Base-by-base conservation (phyloP, 306 rosid genomes). In the Quercus agrifolia region DNA sequence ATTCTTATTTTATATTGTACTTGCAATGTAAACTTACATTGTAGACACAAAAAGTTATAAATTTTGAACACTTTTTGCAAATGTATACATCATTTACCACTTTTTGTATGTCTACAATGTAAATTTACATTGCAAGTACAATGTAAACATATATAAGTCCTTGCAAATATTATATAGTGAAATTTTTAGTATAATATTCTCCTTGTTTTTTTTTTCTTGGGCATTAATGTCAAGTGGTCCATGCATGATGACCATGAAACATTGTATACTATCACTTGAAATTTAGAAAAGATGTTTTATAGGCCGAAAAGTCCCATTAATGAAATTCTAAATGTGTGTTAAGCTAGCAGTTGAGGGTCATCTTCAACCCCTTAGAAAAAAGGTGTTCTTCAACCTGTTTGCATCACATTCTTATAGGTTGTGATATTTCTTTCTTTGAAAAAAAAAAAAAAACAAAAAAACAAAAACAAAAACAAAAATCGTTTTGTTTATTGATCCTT, bases 301-400 rank as follows among this genome's bases (percentile, higher is more conserved):
- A 31, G 70, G 82, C 71, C 78, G 74, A 66, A 84, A 82, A 80
- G 79, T 56, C 55, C 27, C 35, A 72, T 77, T 8, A 58, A 55
- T 52, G 77, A 54, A 74, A 27, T 73, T 54, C 82, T 13, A 20
- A 12, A 52, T 73, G 49, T 46, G 78, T 56, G 57, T 69, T 25
- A 61, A 74, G 41, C 63, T 71, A 83, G 80, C 79, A 67, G 83
- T 80, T 75, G 82, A 83, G 74, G 70, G 84, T 87, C 87, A 44
- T 84, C 83, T 77, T 84, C 85, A 74, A 74, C 75, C 72, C 49
- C 74, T 56, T 20, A 10, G 27, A 59, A 59, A 23, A 58, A 12
- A 27, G 31, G 15, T 28, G 1, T 25, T 28, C 7, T 64, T 64
- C 70, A 64, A 30, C 46, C 17, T 28, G 33, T 86, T 76, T 82